Conservation (phyloP, 345 rosid genomes). For the Salix arbutifolia region DNA sequence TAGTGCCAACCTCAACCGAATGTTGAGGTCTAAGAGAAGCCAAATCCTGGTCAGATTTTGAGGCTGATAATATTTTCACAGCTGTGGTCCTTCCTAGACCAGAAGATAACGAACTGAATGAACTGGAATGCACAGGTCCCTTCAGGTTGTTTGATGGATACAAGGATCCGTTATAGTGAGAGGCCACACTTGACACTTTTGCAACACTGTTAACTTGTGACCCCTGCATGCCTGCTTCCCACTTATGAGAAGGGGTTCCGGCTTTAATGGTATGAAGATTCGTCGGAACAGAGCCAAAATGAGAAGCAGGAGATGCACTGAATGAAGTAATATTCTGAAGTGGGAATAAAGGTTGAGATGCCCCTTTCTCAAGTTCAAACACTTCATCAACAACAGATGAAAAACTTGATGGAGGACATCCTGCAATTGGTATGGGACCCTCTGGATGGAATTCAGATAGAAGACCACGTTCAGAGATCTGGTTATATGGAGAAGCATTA, state of each 20-base stretch:
- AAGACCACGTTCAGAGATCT: slow-evolving; percentile 48
- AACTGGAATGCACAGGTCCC: slow-evolving; percentile 48
- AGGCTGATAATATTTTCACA: slow-evolving; percentile 46
- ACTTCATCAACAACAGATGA: slow-evolving; percentile 88
- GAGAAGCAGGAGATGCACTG: slow-evolving; percentile 45
- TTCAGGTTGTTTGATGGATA: slow-evolving; percentile 48
- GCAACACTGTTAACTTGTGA: slow-evolving; percentile 39
- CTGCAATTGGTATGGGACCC: slow-evolving; percentile 45
- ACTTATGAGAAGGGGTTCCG: slow-evolving; percentile 49
- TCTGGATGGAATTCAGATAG: slow-evolving; percentile 54
- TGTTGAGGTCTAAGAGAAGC: slow-evolving; percentile 59
- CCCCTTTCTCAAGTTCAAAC: slow-evolving; percentile 78
- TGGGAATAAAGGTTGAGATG: slow-evolving; percentile 41
- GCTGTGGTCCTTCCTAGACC: slow-evolving; percentile 44
- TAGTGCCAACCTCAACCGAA: slow-evolving; percentile 40
- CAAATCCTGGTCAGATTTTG: slow-evolving; percentile 85
- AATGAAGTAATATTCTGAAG: slow-evolving; percentile 45
- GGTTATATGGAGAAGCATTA: slow-evolving; percentile 39
- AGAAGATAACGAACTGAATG: slow-evolving; percentile 48
- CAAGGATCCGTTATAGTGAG: slow-evolving; percentile 43
- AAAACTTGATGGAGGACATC: slow-evolving; percentile 58
- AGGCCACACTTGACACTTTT: slow-evolving; percentile 28
- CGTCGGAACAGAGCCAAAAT: slow-evolving; percentile 45
- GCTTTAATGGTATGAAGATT: slow-evolving; percentile 40
- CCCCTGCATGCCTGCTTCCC: slow-evolving; percentile 52